These are phyloP conservation scores for Ilyonectria sp. DNA, from an alignment of 2,329 filamentous ascomycete species.

Conservation along the genomic window DNA sequence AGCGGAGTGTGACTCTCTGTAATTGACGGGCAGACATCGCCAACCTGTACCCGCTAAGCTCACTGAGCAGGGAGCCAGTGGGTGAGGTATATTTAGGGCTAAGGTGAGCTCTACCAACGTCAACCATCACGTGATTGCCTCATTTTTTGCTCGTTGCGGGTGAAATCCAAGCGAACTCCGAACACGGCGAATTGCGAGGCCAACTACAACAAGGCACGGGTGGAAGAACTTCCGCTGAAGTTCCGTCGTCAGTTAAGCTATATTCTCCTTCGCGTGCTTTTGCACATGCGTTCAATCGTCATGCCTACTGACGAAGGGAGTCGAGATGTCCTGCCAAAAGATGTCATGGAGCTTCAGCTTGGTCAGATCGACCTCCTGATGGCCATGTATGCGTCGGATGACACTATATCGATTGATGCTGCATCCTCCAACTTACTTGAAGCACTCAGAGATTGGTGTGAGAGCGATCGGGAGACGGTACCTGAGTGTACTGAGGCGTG, in stretches of 20 bases:
- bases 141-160: not conserved
- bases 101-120: too few species aligned
- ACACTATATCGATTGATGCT: slow-evolving; percentile 50
- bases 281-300: not conserved
- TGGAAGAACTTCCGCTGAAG: not conserved
- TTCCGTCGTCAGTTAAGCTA: not conserved
- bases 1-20: too few species aligned
- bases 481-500: slow-evolving; percentile 25
- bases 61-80: too few species aligned
- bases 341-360: slow-evolving; percentile 63
- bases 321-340: slow-evolving; percentile 52
- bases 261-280: not conserved
- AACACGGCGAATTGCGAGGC: not conserved
- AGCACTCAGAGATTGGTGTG: slow-evolving; percentile 43
- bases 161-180: not conserved
- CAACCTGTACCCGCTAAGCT: too few species aligned
- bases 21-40: too few species aligned
- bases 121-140: not conserved
- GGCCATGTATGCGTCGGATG: slow-evolving; percentile 65
- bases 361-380: slow-evolving; percentile 66
- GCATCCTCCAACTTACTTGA: slow-evolving; percentile 36
- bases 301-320: not conserved
- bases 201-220: too few species aligned
- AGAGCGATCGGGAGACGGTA: slow-evolving; percentile 16
- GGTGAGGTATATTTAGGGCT: too few species aligned